Base-by-base conservation (phyloP, 176 grass and related monocot species). In the Avena insularis region DNA sequence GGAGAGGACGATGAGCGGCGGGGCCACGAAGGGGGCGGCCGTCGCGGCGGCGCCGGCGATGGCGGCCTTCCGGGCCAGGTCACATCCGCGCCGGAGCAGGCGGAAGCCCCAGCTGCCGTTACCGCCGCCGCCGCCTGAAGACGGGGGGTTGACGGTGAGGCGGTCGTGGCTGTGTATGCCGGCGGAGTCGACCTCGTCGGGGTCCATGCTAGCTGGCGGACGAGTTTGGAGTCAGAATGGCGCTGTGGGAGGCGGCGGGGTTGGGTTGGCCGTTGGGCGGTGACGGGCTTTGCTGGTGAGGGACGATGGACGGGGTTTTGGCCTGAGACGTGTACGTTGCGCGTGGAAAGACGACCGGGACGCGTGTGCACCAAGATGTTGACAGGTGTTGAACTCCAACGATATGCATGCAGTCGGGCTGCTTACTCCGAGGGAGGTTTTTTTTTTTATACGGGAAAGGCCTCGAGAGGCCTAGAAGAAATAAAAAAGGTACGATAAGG, bases 31-130 rank as follows among this genome's bases (percentile, higher is more conserved):
- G 9, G 79, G 89, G 5, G 73, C 79, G 4, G 73, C 78, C 23
- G 69, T 77, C 3, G 58, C 66, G 40, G 73, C 35, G 12, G 82
- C 81, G 27, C 79, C 69, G 1, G 54, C 75, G 33, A 91, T 27
- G n/a, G 75, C 89, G 3, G 71, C 81, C 87, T 78, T 91, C 77
- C 36, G 60, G 2, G 76, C 23, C 19, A 89, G 60, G 19, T 23
- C 57, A 71, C 80, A 86, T 14, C 87, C 89, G 36, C 84, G 47
- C 2, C 80, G 77, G 64, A 92, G 56, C 63, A 89, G 51, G 5
- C 73, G 23, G 72, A 47, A 19, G 2, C n/a, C 33, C 85, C 85
- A 83, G 64, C 64, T 29, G 1, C 14, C 75, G 15, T 20, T 9
- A 40, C 8, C 25, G 66, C 47, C 75, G 15, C 20, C 12, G 77